phyloP scores from a whole-genome alignment of 2,329 filamentous ascomycete species.

The Pyricularia pennisetigena region DNA sequence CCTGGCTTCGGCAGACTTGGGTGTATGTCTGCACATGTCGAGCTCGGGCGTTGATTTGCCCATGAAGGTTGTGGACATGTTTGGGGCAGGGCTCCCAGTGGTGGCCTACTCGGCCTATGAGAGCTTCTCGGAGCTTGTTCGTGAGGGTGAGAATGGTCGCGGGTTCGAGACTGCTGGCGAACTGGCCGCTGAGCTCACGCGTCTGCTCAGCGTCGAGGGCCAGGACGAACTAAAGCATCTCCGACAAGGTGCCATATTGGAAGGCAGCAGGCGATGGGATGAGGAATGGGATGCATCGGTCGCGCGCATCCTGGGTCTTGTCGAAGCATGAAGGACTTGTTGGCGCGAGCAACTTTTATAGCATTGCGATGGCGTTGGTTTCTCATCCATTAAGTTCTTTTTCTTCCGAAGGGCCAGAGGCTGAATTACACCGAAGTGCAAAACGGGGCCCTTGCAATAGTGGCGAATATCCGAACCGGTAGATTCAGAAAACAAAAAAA shows the following conservation, averaged over 20 bases:
- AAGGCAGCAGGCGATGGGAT: conserved; percentile 76
- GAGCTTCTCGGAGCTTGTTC: conserved; percentile 85
- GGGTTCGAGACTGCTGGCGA: conserved; percentile 69
- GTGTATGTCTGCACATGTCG: conserved; percentile 85
- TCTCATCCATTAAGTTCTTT: not conserved
- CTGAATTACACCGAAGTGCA: not conserved
- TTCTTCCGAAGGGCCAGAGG: not conserved
- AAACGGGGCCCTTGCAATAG: not conserved
- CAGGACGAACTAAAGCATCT: conserved; percentile 47
- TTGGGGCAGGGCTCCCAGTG: conserved; percentile 86
- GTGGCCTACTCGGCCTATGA: conserved; percentile 78
- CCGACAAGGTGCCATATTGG: conserved; percentile 59
- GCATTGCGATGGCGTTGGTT: not conserved
- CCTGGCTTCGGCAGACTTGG: conserved; percentile 77
- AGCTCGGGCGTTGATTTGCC: conserved; percentile 92
- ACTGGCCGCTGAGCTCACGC: conserved; percentile 50
- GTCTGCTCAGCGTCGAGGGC: conserved; percentile 48
- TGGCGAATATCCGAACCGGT: not conserved
- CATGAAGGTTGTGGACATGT: conserved; percentile 99
- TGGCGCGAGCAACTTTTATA: not conserved
- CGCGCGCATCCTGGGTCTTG: conserved; percentile 55
- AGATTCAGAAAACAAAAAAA: not conserved
- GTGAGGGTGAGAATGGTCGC: conserved; percentile 73
- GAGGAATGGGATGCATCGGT: conserved; percentile 86
- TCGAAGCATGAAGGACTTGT: conserved; percentile 3